A percentile compares a stretch with the other conserved stretches of the same genome.
Evolutionary conservation across 139 green algal species (phyloP).

Genomic region (Coelastrella sp.): DNA sequence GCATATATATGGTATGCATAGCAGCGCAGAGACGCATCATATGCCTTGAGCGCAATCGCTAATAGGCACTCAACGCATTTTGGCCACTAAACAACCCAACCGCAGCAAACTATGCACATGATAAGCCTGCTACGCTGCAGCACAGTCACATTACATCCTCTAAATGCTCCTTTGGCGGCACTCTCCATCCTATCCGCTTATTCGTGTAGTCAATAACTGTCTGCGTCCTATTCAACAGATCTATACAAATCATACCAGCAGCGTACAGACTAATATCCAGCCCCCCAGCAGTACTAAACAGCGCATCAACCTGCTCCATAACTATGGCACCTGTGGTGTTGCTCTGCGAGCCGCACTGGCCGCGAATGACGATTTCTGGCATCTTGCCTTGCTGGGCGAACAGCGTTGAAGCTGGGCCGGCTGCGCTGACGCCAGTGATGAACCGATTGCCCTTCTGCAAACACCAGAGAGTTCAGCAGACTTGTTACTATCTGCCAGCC

Average conservation of each 20-base stretch:
- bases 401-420: background rate
- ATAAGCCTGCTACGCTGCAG: background rate
- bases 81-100: too few species aligned
- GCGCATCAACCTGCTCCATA: background rate
- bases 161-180: background rate
- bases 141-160: background rate
- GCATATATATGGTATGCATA: too few species aligned
- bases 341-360: background rate
- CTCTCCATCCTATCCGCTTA: conserved; percentile 27
- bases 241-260: conserved; percentile 58
- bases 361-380: conserved; percentile 22
- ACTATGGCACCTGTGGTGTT: background rate
- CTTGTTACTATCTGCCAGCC: background rate
- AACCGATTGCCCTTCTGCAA: background rate
- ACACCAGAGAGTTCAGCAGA: background rate
- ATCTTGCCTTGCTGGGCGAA: background rate
- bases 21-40: too few species aligned
- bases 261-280: conserved; percentile 59
- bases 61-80: too few species aligned
- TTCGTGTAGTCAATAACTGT: conserved; percentile 31
- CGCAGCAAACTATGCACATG: too few species aligned
- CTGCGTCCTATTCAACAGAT: conserved; percentile 54
- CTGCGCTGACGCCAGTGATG: background rate
- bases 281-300: conserved; percentile 17
- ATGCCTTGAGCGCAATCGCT: too few species aligned